Evolutionary conservation across 192 early-diverging fungal species (phyloP).

Genomic region (Spizellomyces punctatus): DNA sequence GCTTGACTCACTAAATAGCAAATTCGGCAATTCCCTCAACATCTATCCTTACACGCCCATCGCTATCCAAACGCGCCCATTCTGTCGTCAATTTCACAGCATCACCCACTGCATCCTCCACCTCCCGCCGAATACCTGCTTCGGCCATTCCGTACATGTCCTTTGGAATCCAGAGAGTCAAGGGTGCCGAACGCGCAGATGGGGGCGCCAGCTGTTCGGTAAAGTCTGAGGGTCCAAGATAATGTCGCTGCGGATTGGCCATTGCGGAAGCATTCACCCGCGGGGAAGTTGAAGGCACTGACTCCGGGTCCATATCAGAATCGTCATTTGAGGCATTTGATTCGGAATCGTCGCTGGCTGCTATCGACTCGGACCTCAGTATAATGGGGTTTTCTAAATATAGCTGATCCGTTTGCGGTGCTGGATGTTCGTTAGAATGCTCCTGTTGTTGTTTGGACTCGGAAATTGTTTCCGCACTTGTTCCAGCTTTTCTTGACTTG

Average conservation of each 20-base stretch:
- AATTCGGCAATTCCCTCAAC: no score
- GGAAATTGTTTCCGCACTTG: no score
- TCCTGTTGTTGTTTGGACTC: no score
- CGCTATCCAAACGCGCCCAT: no score
- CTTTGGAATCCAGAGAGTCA: conserved; percentile 11
- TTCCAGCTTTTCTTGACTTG: no score
- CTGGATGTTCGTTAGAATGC: no score
- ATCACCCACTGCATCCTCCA: conserved; percentile 18
- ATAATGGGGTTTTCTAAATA: no score
- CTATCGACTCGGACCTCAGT: no score
- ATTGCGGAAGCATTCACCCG: background rate
- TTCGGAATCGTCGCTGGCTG: no score
- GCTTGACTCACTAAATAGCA: no score
- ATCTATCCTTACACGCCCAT: no score
- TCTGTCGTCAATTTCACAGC: background rate
- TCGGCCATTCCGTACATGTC: conserved; percentile 9
- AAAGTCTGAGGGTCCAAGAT: conserved; percentile 18
- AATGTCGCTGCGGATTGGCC: background rate
- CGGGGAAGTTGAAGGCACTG: background rate
- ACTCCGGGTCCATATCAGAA: background rate
- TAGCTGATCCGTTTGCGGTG: no score
- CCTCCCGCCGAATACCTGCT: background rate
- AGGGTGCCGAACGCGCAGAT: background rate
- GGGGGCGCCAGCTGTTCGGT: conserved; percentile 18
- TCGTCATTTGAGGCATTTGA: background rate